phyloP scores from a whole-genome alignment of 805 yeast species.

The Tetrapisispora iriomotensis region DNA sequence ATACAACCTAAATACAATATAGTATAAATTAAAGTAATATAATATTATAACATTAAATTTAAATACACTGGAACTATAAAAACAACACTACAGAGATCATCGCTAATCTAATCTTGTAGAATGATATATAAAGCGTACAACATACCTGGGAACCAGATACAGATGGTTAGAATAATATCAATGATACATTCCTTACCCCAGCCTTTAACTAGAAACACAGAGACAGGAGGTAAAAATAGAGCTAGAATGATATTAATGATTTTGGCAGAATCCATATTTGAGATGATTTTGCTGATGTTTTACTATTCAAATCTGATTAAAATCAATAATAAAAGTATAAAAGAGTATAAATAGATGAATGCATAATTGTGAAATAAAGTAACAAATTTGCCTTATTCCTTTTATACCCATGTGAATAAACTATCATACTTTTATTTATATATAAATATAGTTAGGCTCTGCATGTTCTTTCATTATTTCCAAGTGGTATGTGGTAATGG shows the following conservation, averaged over 20 bases:
- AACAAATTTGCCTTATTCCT: no score
- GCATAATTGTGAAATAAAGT: no score
- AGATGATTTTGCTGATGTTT: background rate
- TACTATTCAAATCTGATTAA: no score
- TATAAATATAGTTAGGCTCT: no score
- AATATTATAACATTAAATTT: background rate
- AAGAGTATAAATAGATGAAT: no score
- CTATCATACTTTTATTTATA: no score
- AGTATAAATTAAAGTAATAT: background rate
- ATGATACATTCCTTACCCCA: slow-evolving; percentile 54
- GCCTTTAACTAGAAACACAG: slow-evolving; percentile 64
- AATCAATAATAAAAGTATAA: no score
- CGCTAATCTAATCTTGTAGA: slow-evolving; percentile 7
- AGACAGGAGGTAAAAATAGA: slow-evolving; percentile 61
- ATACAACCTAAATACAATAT: slow-evolving; percentile 2
- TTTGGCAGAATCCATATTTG: slow-evolving; percentile 28
- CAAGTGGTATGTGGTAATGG: no score
- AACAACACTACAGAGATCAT: no score
- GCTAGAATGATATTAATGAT: slow-evolving; percentile 38
- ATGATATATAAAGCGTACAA: slow-evolving; percentile 65
- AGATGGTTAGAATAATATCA: slow-evolving; percentile 42
- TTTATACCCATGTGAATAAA: no score
- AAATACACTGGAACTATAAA: no score
- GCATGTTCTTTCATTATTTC: no score
- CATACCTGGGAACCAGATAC: slow-evolving; percentile 65